Base-by-base conservation (phyloP, 176 grass and related monocot genomes). In the Ampelocalamus luodianensis region DNA sequence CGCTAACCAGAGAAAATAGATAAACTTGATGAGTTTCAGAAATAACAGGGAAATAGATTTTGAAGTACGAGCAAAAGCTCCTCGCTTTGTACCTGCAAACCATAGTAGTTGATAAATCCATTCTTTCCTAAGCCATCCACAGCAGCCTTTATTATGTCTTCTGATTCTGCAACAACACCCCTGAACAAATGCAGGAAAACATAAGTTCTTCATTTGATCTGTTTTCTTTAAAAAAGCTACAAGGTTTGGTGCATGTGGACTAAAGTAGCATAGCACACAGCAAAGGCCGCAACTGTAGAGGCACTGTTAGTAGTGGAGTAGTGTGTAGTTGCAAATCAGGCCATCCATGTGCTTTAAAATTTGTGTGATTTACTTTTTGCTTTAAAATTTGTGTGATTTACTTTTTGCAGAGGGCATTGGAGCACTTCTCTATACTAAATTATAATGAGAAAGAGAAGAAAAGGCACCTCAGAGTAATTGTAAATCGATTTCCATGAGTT, bases 71-170 rank as follows among this genome's bases (percentile, higher is more conserved):
- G 5, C 15, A 83, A 6, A 69, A 63, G 16, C 43, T 75, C 13
- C 9, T 36, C 1, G 32, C n/a, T 56, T 18, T 34, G 5, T 83
- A 94, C 96, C 88, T 99, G 96, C 84, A 99, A 94, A 76, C 96
- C 96, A 83, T 87, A 99, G 68, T 99, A 99, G 75, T 96, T 99
- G 82, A 99, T 95, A 88, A 96, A 99, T 62, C 96, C 96, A 83
- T 91, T 83, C 69, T 86, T 94, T 92, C 86, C 83, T 78, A 99
- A 84, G 23, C 91, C 86, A 89, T 92, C 69, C 68, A 87, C 71
- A 79, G 96, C 88, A 86, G 81, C 64, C 85, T 90, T 95, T 82
- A 99, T 93, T 83, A 87, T 48, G 42, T 88, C 86, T 85, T 99
- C 93, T 12, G 88, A 99, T 81, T 93, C 88, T 79, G 91, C 93